Evolutionary conservation across 2,329 filamentous ascomycete species (phyloP).

Genomic region (Fusarium udum): DNA sequence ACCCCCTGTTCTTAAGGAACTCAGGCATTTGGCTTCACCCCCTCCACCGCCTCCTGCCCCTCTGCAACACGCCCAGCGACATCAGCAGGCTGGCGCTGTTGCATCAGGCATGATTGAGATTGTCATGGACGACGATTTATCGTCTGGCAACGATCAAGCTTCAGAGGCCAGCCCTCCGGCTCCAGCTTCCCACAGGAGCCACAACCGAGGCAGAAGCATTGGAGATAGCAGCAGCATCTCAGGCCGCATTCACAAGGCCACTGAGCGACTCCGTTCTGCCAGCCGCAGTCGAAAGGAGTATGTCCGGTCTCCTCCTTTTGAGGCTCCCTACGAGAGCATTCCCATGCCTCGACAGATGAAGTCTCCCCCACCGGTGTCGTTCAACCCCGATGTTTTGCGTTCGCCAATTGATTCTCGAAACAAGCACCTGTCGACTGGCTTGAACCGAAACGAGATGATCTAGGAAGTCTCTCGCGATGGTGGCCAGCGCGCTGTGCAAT

Average conservation of each 20-base stretch:
- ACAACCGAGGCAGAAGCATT: constrained; percentile 66
- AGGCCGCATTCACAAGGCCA: constrained; percentile 65
- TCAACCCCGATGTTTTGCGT: constrained; percentile 50
- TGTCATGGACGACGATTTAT: constrained; percentile 70
- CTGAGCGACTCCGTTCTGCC: constrained; percentile 68
- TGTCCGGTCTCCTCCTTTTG: constrained; percentile 39
- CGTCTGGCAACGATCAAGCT: constrained; percentile 33
- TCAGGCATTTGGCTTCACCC: constrained; percentile 69
- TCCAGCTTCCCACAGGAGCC: constrained; percentile 56
- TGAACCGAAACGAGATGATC: constrained; percentile 66
- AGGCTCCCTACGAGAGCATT: constrained; percentile 56
- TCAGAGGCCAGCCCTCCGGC: constrained; percentile 38
- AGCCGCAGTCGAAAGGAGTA: constrained; percentile 64
- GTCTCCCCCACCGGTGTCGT: constrained; percentile 51
- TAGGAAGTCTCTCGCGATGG: constrained; percentile 45
- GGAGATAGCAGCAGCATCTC: constrained; percentile 62
- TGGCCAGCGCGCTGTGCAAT: constrained; percentile 3
- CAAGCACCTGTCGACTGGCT: constrained; percentile 59
- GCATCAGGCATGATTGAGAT: constrained; percentile 71
- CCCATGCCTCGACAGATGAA: constrained; percentile 45
- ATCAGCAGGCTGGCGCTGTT: constrained; percentile 56
- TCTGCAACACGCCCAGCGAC: constrained; percentile 56
- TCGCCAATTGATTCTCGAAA: constrained; percentile 47
- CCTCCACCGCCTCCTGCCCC: constrained; percentile 71
- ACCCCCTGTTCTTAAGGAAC: constrained; percentile 67